Evolutionary conservation across 2,329 filamentous ascomycete genomes (phyloP), one percentile per base, ranked within the genome.

Genomic region (Nigrograna mackinnonii): DNA sequence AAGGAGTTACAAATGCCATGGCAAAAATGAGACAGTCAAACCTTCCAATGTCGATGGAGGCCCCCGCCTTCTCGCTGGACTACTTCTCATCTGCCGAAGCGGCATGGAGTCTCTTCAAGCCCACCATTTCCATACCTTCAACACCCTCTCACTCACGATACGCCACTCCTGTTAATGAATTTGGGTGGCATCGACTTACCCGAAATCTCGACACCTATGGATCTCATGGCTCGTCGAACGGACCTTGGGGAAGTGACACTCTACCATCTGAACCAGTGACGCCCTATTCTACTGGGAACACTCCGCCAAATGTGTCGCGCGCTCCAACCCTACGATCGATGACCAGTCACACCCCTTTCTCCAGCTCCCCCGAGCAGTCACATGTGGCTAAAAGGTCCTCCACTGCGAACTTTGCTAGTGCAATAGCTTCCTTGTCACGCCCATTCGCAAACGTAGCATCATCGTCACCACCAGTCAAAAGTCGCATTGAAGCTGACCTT

Each of bases 261-360:
- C 32, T 61, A 14, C 60, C 57, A 5, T 70, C 70, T 34, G 75
- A 75, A 36, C 72, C 76, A 3, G 70, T 74, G 3, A 77, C 76
- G 3, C 73, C 78, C 2, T 74, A 75, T 51, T 80, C 78, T 3
- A 77, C 74, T 1, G 75, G 75, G 13, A 74, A 71, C 17, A 80
- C 78, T 3, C 78, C 78, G 34, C 79, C 79, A 4, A 62, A 67
- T 18, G 53, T 69, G 26, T 70, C 73, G 19, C 71, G 73, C 38
- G 57, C 65, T 17, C 61, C 62, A 17, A 68, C 66, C 11, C 49
- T 58, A 35, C 69, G 69, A 14, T 68, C 49, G 11, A 62, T 71
- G 12, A 60, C 66, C 17, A 59, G 60, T 6, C 67, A 76, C 32
- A 66, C 65, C 3, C 62, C 72, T 21, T 64, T 70, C 17, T 69